Evolutionary conservation across 495 filamentous ascomycete genomes (phyloP), one percentile per base, ranked within the genome.

Genomic region (Xylaria sp.): DNA sequence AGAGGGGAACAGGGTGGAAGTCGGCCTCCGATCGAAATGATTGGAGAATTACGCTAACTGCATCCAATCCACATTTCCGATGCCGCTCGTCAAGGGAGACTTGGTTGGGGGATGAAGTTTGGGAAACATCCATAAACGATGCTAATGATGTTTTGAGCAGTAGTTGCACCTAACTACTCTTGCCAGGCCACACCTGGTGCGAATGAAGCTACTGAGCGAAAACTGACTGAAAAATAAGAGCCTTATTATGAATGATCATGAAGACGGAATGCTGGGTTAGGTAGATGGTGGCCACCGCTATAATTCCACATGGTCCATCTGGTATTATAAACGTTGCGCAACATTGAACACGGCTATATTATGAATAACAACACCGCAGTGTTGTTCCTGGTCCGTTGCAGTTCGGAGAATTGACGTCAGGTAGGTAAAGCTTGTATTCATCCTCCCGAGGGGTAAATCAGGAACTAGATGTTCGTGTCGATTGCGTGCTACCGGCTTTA

Each of bases 341-440:
- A 4, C 3, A 53, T 29, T 6, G 50, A 29, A 58, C 3, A 58
- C 15, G 55, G 55, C 29, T 2, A 33, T 12, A 57, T 31, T 57
- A 57, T 26, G 53, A 26, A 19, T 37, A 12, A 57, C 53, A 58
- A n/a, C 35, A 37, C 4, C 35, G 8, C 35, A 37, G 35, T 37
- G 8, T 8, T 37, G 8, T 37, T 37, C 4, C 8, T 8, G 35
- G 8, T 37, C 48, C 7, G 6, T 29, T 53, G 3, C 12, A 29
- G 50, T 53, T 15, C 31, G n/a, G 55, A 35, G 15, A n/a, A 58
- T 37, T 35, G 55, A 58, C 55, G 55, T 37, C 55, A 58, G 29
- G 33, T 24, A 61, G 19, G n/a, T 19, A n/a, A n/a, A n/a, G n/a
- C 9, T 53, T 15, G 24, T 26, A 52, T 26, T 3, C 8, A 53